Conservation (phyloP, 495 filamentous ascomycete genomes). For the Penicillium fimorum region DNA sequence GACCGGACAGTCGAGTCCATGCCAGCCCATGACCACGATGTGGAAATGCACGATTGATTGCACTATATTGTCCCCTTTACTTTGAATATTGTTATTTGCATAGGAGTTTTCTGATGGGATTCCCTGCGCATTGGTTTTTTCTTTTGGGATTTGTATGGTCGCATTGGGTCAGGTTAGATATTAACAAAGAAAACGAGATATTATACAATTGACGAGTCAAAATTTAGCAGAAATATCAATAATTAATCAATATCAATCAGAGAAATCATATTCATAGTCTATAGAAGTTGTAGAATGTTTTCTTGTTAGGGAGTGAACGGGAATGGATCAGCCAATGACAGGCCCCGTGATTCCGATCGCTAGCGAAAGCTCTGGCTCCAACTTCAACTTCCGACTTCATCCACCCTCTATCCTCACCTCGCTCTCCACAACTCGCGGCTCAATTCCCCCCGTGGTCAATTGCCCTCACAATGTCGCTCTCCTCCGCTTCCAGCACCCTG, state of each 20-base stretch:
- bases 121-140: slow-evolving; percentile 12
- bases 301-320: slow-evolving; percentile 18
- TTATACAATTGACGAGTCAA: background rate
- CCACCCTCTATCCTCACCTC: slow-evolving; percentile 31
- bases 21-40: slow-evolving; percentile 45
- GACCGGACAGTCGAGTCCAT: slow-evolving; percentile 34
- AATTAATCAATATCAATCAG: background rate
- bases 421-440: slow-evolving; percentile 26
- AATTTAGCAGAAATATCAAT: slow-evolving; percentile 7
- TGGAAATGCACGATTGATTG: slow-evolving; percentile 54
- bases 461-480: slow-evolving; percentile 48
- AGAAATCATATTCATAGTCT: background rate
- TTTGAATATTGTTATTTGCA: slow-evolving; percentile 19
- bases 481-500: slow-evolving; percentile 47
- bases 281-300: slow-evolving; percentile 7
- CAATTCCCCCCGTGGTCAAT: slow-evolving; percentile 42
- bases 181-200: slow-evolving; percentile 7
- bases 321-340: slow-evolving; percentile 43
- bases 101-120: slow-evolving; percentile 28
- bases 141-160: slow-evolving; percentile 10
- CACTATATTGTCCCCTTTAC: slow-evolving; percentile 17
- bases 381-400: slow-evolving; percentile 46
- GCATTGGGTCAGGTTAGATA: slow-evolving; percentile 17
- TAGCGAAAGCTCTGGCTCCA: slow-evolving; percentile 48
- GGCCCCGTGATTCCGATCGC: slow-evolving; percentile 48